A percentile compares a stretch with the other conserved stretches of the same genome.
phyloP scores from a whole-genome alignment of 2,329 filamentous ascomycete species.

The Bipolaris sorokiniana region DNA sequence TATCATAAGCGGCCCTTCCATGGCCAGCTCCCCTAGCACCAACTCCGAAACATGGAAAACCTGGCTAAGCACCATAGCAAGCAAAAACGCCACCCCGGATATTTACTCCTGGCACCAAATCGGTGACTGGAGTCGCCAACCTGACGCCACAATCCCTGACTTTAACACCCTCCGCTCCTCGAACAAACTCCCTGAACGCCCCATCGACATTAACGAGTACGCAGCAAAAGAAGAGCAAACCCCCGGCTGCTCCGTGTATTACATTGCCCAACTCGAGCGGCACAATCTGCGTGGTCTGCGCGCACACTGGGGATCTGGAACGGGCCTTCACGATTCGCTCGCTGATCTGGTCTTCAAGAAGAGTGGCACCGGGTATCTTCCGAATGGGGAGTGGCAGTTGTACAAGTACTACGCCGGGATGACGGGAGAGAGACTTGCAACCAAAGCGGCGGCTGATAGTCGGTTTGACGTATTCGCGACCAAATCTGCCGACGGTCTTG shows the following conservation, averaged over 20 bases:
- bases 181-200: slow-evolving; percentile 42
- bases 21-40: slow-evolving; percentile 41
- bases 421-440: slow-evolving; percentile 51
- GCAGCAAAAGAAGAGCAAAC: slow-evolving; percentile 51
- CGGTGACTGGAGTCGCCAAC: slow-evolving; percentile 29
- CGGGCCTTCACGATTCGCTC: slow-evolving; percentile 53
- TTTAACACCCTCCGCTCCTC: slow-evolving; percentile 34
- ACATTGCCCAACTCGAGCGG: slow-evolving; percentile 56
- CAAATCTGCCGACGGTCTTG: background rate
- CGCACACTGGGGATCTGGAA: slow-evolving; percentile 55
- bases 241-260: slow-evolving; percentile 53
- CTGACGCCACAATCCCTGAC: slow-evolving; percentile 31
- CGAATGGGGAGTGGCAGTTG: slow-evolving; percentile 54
- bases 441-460: slow-evolving; percentile 43
- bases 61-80: slow-evolving; percentile 45
- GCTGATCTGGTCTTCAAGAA: slow-evolving; percentile 51
- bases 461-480: background rate
- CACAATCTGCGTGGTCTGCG: slow-evolving; percentile 52
- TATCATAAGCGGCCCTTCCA: slow-evolving; percentile 51
- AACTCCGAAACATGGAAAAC: slow-evolving; percentile 47
- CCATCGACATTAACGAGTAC: slow-evolving; percentile 60
- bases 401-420: slow-evolving; percentile 58
- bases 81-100: slow-evolving; percentile 51
- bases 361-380: slow-evolving; percentile 45
- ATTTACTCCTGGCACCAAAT: slow-evolving; percentile 56